Percentiles rank a stretch among this genome's conserved stretches.
Evolutionary conservation across 345 rosid genomes (phyloP).

Genomic region (Sonneratia caseolaris): DNA sequence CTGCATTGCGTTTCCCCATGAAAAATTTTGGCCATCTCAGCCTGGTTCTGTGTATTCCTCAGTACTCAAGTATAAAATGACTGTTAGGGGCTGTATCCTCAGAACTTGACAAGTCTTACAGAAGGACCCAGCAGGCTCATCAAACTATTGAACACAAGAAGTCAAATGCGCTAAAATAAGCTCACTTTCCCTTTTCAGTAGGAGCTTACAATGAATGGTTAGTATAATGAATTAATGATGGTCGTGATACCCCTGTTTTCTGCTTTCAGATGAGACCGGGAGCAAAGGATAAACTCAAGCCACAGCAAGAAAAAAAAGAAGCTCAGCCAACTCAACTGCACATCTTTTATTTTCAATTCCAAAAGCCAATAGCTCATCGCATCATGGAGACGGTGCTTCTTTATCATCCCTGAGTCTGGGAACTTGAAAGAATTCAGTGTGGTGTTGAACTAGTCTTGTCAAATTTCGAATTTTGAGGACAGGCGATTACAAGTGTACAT

Average conservation of each 20-base stretch:
- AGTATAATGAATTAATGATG: neutral
- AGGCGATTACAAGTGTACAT: neutral
- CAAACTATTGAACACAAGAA: too few species aligned
- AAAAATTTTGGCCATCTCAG: too few species aligned
- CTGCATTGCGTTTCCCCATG: neutral
- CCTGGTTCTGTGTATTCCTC: too few species aligned
- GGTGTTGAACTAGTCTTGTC: neutral
- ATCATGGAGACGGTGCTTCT: neutral
- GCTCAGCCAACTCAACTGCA: neutral
- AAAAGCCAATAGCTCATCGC: neutral
- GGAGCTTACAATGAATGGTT: too few species aligned
- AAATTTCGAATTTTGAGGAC: neutral
- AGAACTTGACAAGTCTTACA: too few species aligned
- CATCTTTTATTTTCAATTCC: neutral
- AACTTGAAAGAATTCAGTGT: neutral
- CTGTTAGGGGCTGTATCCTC: too few species aligned
- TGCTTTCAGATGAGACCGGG: constrained; percentile 46
- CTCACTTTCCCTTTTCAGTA: too few species aligned
- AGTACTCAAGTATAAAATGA: too few species aligned
- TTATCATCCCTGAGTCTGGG: neutral
- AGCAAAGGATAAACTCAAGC: constrained; percentile 20
- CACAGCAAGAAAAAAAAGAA: too few species aligned
- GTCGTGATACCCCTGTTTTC: constrained; percentile 7
- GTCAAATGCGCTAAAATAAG: too few species aligned
- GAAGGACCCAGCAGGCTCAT: too few species aligned